Base-by-base conservation (phyloP, 176 grass and related monocot species). In the Cymbopogon citratus region DNA sequence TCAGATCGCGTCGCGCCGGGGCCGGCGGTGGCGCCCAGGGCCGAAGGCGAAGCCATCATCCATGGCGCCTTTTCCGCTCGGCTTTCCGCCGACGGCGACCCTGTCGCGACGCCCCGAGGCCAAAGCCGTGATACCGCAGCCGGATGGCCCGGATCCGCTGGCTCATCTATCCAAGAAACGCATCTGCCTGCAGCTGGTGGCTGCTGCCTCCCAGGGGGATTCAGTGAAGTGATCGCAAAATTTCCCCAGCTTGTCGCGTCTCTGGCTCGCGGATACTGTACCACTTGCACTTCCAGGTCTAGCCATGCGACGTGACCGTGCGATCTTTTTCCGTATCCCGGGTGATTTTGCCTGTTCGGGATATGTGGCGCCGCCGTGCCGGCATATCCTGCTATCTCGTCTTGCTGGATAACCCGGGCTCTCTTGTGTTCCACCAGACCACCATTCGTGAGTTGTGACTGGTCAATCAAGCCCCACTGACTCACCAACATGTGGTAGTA, bases 61-160 rank as follows among this genome's bases (percentile, higher is more conserved):
- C 40, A 45, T 25, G 60, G 28, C 46, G 21, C 24, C 59, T 25
- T 36, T 28, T 36, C 1, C 80, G 43, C 78, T 46, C 78, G 28
- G 16, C 80, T 90, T 84, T 81, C 56, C 57, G 76, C 34, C 63
- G 89, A 87, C 76, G 80, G 75, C 69, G 75, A 84, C 76, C 51
- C 48, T 46, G 86, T 66, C 60, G 39, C 67, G 24, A 40, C 29
- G 38, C n/a, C n/a, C 34, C 52, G 52, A 21, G 56, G 36, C 59
- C 39, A n/a, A 61, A 65, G 12, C 11, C 1, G 36, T 7, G 36
- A 38, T 5, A 38, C 36, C 36, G 36, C 34, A 35, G 34, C 34
- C 63, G n/a, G n/a, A n/a, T n/a, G n/a, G 54, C 24, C 12, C 34
- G n/a, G 21, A 49, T 69, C 69, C 24, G 52, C 28, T 28, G 59